Evolutionary conservation across 768 basidiomycete genomes (phyloP), one percentile per base, ranked within the genome.

Genomic region (Podaxis carcinomalis): DNA sequence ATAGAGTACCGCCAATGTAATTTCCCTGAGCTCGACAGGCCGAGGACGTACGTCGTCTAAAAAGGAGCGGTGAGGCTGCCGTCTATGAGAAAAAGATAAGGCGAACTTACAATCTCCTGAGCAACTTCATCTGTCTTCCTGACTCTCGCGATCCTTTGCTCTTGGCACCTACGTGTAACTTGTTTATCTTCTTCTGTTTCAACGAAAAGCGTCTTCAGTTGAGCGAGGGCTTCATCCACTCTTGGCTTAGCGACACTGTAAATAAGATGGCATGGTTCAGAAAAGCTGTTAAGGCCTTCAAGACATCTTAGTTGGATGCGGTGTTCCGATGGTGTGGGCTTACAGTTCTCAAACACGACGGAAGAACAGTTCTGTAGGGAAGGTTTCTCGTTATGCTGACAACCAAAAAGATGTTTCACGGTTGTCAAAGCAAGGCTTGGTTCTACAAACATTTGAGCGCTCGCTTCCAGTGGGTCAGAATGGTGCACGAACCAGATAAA

Each of bases 301-400:
- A 39, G 4, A 57, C n/a, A 25, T 11, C 7, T 63, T 2, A 51
- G 16, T 32, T 16, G 5, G 40, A 59, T 13, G 9, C 23, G 25
- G 35, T 16, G 14, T 5, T 0, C n/a, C 11, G 10, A 6, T 14
- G 21, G 32, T 51, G 25, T 23, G 5, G 21, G 66, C 76, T 19
- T 60, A 88, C 85, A 83, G 63, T 85, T 86, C 64, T 89, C 85
- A 21, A 82, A 81, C 10, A 93, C 80, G 3, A 79, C 77, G 2
- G 82, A 79, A 44, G 92, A 84, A 61, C 82, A 82, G 56, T 86
- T 83, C 75, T 93, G 91, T 52, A 93, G 88, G 0, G 90, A 92
- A 5, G 89, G 88, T 82, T 93, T 93, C 73, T 94, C 92, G 66
- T 95, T 91, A 59, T 89, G 84, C 68, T 93, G 90, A 62, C 89